A percentile compares a stretch with the other conserved stretches of the same genome.
Conservation (phyloP, 2,329 filamentous ascomycete genomes). For the Leptodontidium sp. region DNA sequence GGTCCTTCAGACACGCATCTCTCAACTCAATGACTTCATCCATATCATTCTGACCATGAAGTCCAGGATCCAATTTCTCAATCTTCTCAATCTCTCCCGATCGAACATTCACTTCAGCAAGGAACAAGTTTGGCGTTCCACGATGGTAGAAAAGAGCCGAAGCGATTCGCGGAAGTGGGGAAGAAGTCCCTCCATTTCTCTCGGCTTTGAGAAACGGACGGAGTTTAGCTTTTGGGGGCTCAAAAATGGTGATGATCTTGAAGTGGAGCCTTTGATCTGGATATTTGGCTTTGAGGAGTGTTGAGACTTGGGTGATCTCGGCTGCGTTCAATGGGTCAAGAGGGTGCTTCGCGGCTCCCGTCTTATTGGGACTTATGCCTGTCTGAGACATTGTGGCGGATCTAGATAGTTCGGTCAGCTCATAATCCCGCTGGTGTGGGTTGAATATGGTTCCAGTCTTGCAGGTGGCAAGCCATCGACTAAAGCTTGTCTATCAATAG, state of each 20-base stretch:
- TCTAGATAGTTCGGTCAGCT: background rate
- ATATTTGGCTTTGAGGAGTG: slow-evolving; percentile 33
- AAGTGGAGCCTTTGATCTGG: slow-evolving; percentile 37
- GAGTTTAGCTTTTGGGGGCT: slow-evolving; percentile 39
- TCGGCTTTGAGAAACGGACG: slow-evolving; percentile 35
- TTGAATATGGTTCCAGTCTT: background rate
- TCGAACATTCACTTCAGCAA: slow-evolving; percentile 36
- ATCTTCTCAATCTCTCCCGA: slow-evolving; percentile 29
- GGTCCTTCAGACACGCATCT: slow-evolving; percentile 37
- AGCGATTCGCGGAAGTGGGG: slow-evolving; percentile 29
- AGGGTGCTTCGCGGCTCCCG: slow-evolving; percentile 29
- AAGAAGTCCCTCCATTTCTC: slow-evolving; percentile 28
- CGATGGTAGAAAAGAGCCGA: slow-evolving; percentile 39
- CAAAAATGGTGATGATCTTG: slow-evolving; percentile 38
- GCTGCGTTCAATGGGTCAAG: slow-evolving; percentile 38
- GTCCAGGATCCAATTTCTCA: slow-evolving; percentile 33
- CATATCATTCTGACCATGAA: slow-evolving; percentile 41
- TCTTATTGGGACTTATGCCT: background rate
- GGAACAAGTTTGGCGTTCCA: slow-evolving; percentile 36
- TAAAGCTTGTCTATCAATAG: background rate
- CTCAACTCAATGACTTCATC: slow-evolving; percentile 39
- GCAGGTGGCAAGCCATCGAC: background rate
- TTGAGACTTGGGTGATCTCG: slow-evolving; percentile 36
- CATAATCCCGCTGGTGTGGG: background rate
- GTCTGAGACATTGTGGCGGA: slow-evolving; percentile 8